These are phyloP conservation scores for Avena eriantha DNA, from an alignment of 176 grass and related monocot genomes.

Conservation along the genomic window DNA sequence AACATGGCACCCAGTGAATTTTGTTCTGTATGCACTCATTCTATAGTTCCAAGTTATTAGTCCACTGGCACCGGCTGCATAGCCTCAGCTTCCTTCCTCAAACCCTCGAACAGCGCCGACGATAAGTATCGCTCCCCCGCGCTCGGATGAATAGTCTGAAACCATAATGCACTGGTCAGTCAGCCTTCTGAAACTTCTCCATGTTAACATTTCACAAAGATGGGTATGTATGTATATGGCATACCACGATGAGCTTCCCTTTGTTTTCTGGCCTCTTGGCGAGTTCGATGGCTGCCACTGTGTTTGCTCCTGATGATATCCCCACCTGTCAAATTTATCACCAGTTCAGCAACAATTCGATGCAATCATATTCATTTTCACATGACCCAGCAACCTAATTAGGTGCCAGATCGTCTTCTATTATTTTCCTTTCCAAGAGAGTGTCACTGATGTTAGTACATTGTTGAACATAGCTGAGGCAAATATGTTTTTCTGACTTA, in stretches of 20 bases:
- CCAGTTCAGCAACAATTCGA: neutral
- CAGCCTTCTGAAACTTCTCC: constrained; percentile 11
- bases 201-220: neutral
- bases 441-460: neutral
- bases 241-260: constrained; percentile 98
- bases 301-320: constrained; percentile 97
- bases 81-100: constrained; percentile 83
- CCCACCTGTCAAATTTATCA: constrained; percentile 62
- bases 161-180: neutral
- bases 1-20: neutral
- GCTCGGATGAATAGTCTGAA: constrained; percentile 87
- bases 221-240: neutral
- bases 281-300: constrained; percentile 73
- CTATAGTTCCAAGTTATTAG: constrained; percentile 50
- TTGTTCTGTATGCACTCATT: neutral
- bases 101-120: constrained; percentile 70
- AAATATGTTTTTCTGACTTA: constrained; percentile 37
- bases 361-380: neutral
- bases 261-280: constrained; percentile 91
- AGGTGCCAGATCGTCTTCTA: neutral
- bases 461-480: neutral
- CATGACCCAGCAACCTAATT: neutral
- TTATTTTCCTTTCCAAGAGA: neutral
- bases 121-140: constrained; percentile 85
- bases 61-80: constrained; percentile 80